Evolutionary conservation across 78 protist species (phyloP).

Genomic region (Parvularia atlantis): DNA sequence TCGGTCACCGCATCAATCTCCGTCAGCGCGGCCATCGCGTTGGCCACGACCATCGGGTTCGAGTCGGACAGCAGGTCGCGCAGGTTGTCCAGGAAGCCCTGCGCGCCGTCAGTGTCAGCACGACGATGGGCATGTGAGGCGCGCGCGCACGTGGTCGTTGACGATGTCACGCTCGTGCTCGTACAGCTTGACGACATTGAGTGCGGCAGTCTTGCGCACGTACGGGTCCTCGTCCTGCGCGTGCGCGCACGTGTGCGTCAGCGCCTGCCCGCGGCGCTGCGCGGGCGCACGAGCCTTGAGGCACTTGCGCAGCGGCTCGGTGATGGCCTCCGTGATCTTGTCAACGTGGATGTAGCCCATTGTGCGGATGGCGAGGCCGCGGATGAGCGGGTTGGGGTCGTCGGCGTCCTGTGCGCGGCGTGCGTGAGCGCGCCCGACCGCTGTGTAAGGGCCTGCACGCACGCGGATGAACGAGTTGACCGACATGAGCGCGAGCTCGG

Average conservation of each 20-base stretch:
- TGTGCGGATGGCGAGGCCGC: conserved; percentile 94
- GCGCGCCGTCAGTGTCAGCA: no score
- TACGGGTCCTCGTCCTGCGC: conserved; percentile 83
- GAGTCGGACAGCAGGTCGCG: conserved; percentile 72
- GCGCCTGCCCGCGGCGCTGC: conserved; percentile 20
- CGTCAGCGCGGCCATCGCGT: conserved; percentile 85
- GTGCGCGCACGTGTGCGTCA: conserved; percentile 51
- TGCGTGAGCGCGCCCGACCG: no score
- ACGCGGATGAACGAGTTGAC: conserved; percentile 77
- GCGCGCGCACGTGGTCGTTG: conserved; percentile 67
- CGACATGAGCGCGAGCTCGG: conserved; percentile 89
- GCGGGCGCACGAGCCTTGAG: no score
- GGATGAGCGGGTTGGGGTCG: conserved; percentile 81
- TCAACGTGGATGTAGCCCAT: conserved; percentile 93
- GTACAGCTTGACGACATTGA: conserved; percentile 88
- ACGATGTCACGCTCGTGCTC: conserved; percentile 75
- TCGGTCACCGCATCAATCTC: conserved; percentile 72
- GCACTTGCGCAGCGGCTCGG: conserved; percentile 24
- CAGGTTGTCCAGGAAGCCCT: conserved; percentile 76
- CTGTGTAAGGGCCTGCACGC: no score
- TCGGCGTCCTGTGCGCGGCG: conserved; percentile 86
- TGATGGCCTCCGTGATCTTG: conserved; percentile 70
- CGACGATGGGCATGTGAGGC: no score
- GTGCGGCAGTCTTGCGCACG: conserved; percentile 92
- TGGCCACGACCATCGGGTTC: conserved; percentile 93